These are phyloP conservation scores for Oenanthe javanica DNA, from an alignment of 140 eudicot genomes.

Conservation along the genomic window DNA sequence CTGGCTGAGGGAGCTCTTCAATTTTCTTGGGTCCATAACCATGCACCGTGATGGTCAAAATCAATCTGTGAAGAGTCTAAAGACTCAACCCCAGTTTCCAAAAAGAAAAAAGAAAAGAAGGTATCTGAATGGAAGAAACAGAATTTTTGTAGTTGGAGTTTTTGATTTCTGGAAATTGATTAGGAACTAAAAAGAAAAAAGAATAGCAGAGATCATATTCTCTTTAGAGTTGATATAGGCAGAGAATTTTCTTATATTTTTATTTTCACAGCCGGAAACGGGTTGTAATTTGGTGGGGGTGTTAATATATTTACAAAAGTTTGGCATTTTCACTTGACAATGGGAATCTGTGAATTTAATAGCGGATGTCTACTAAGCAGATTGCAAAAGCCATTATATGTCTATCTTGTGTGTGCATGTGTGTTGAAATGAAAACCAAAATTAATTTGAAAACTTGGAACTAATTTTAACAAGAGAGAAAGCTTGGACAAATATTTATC, in stretches of 20 bases:
- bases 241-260: slow-evolving; percentile 30
- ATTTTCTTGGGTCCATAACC: slow-evolving; percentile 3
- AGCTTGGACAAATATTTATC: background rate
- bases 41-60: slow-evolving; percentile 2
- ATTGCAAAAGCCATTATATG: slow-evolving; percentile 16
- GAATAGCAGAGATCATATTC: slow-evolving; percentile 17
- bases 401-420: background rate
- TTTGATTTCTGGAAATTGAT: background rate
- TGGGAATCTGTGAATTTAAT: slow-evolving; percentile 40
- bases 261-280: slow-evolving; percentile 23
- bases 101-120: slow-evolving; percentile 8
- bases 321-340: slow-evolving; percentile 27
- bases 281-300: slow-evolving; percentile 35
- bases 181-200: background rate
- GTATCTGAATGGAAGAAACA: slow-evolving; percentile 23
- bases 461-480: background rate
- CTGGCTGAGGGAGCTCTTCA: background rate
- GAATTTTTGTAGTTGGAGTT: slow-evolving; percentile 36
- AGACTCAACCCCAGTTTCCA: slow-evolving; percentile 1
- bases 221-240: slow-evolving; percentile 40
- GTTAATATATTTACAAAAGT: slow-evolving; percentile 10
- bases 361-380: slow-evolving; percentile 22
- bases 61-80: background rate
- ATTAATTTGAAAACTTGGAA: background rate
- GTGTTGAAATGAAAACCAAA: background rate